These are phyloP conservation scores for Juncus effusus DNA, from an alignment of 176 grass and related monocot species.

Conservation along the genomic window DNA sequence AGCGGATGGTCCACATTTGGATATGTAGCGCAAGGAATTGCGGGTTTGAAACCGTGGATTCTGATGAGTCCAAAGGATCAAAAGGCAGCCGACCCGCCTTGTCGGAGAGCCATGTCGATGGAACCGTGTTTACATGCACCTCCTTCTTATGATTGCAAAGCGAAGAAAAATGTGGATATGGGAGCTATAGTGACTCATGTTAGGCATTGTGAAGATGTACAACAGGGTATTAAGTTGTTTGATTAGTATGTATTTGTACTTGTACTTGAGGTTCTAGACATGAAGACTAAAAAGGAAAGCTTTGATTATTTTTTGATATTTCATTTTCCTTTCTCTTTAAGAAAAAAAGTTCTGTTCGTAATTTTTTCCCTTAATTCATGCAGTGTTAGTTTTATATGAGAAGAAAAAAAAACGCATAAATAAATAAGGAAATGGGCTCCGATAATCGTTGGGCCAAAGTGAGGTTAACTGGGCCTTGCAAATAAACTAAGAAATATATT, in stretches of 20 bases:
- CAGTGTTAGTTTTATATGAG: too few species aligned
- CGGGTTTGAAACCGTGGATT: conserved; percentile 56
- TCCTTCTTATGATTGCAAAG: conserved; percentile 55
- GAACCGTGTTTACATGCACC: conserved; percentile 74
- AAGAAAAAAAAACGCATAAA: too few species aligned
- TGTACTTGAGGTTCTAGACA: too few species aligned
- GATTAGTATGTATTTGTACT: conserved; percentile 28
- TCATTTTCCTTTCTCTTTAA: too few species aligned
- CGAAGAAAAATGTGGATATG: conserved; percentile 37
- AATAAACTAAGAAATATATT: too few species aligned
- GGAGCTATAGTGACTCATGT: conserved; percentile 44
- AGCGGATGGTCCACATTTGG: conserved; percentile 69
- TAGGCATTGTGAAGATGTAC: conserved; percentile 75
- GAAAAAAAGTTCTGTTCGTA: background rate
- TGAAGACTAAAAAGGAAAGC: too few species aligned
- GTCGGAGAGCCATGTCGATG: conserved; percentile 49
- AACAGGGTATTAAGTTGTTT: conserved; percentile 63
- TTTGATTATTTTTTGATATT: too few species aligned
- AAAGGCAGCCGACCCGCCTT: conserved; percentile 33
- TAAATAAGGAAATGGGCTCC: too few species aligned
- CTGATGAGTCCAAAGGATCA: conserved; percentile 47
- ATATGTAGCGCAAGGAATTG: conserved; percentile 53
- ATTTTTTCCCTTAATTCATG: too few species aligned
- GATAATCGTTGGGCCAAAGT: too few species aligned
- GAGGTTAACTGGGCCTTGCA: too few species aligned